Percentiles rank a stretch among this genome's conserved stretches.
phyloP scores from a whole-genome alignment of 345 rosid genomes.

The Syzygium jambos region DNA sequence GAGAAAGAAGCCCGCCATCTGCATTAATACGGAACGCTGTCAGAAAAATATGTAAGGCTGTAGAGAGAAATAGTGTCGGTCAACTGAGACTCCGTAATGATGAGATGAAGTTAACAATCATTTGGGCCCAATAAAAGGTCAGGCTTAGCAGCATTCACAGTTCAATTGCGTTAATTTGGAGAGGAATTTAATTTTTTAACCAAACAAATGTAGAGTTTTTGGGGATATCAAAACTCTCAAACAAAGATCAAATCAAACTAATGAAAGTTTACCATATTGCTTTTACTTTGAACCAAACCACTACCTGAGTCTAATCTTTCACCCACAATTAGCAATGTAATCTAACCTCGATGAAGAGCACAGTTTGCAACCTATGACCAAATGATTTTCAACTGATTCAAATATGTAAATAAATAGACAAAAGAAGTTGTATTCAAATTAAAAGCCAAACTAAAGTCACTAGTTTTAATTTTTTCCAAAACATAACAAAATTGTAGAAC shows the following conservation, averaged over 20 bases:
- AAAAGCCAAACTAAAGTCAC: neutral
- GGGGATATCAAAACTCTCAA: neutral
- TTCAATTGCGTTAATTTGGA: neutral
- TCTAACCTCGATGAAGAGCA: neutral
- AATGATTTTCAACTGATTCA: neutral
- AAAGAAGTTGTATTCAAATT: neutral
- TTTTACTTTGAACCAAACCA: neutral
- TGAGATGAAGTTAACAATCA: neutral
- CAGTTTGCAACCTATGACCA: neutral
- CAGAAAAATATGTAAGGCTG: neutral
- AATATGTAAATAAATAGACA: neutral
- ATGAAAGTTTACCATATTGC: neutral
- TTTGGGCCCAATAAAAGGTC: neutral
- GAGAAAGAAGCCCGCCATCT: slow-evolving; percentile 78
- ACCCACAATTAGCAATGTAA: neutral
- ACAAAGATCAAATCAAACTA: neutral
- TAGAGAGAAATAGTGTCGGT: neutral
- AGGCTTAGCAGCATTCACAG: neutral
- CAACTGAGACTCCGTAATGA: neutral
- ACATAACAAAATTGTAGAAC: neutral
- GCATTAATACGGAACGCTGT: slow-evolving; percentile 5
- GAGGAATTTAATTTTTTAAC: neutral
- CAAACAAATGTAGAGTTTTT: neutral
- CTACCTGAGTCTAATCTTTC: neutral
- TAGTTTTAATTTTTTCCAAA: neutral